These are phyloP conservation scores for Candida maesae DNA, from an alignment of 805 yeast genomes.

Conservation along the genomic window DNA sequence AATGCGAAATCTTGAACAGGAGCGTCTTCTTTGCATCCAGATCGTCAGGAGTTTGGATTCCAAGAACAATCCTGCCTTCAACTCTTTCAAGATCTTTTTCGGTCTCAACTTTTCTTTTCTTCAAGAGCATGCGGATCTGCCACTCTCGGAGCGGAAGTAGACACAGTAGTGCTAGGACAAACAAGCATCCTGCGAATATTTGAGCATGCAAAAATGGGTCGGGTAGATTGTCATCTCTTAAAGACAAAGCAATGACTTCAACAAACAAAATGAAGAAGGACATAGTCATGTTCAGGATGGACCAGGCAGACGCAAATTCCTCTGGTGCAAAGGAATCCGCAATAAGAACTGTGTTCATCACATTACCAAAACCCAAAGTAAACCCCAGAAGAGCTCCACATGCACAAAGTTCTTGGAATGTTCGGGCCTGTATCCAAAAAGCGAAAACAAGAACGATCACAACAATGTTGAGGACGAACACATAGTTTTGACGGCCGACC, in stretches of 20 bases:
- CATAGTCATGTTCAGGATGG: conserved; percentile 31
- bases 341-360: conserved; percentile 38
- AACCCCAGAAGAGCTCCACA: conserved; percentile 42
- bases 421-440: conserved; percentile 44
- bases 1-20: conserved; percentile 1
- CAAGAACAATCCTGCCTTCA: conserved; percentile 1
- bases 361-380: conserved; percentile 42
- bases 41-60: background rate
- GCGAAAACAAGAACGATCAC: conserved; percentile 36
- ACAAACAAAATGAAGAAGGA: conserved; percentile 40
- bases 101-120: conserved; percentile 4
- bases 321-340: conserved; percentile 37
- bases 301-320: conserved; percentile 39
- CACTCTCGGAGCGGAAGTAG: conserved; percentile 47
- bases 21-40: conserved; percentile 1
- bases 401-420: conserved; percentile 37
- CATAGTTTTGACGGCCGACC: conserved; percentile 42
- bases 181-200: conserved; percentile 52
- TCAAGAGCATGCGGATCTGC: conserved; percentile 37
- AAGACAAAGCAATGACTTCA: conserved; percentile 52
- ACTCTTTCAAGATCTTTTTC: conserved; percentile 1
- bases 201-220: conserved; percentile 56
- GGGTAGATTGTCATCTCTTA: conserved; percentile 29
- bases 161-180: conserved; percentile 38
- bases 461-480: conserved; percentile 34